Conservation (phyloP, 305 asterid genomes). For the Solanum chacoense region DNA sequence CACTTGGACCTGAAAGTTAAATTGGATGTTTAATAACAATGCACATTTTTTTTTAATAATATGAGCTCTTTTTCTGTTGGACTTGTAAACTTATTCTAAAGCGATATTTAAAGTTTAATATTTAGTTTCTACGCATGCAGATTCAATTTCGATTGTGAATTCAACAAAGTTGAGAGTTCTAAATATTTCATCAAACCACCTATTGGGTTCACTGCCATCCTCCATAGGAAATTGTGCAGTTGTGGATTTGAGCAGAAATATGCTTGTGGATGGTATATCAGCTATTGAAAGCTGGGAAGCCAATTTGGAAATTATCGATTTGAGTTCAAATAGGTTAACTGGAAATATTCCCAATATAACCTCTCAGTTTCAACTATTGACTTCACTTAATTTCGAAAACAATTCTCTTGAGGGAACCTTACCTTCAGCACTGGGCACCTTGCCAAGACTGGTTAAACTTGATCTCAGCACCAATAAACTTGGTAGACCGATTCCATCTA, state of each 20-base stretch:
- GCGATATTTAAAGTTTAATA: neutral
- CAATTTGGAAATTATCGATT: conserved; percentile 55
- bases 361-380: conserved; percentile 41
- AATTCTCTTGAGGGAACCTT: conserved; percentile 59
- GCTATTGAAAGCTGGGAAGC: conserved; percentile 47
- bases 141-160: conserved; percentile 50
- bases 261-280: conserved; percentile 41
- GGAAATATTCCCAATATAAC: conserved; percentile 66
- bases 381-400: conserved; percentile 43
- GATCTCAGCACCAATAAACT: conserved; percentile 75
- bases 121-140: conserved; percentile 23
- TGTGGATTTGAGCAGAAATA: conserved; percentile 73
- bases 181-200: conserved; percentile 72
- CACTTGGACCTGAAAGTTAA: neutral
- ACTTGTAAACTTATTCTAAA: neutral
- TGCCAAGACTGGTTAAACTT: conserved; percentile 34
- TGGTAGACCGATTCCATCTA: conserved; percentile 53
- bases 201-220: conserved; percentile 60
- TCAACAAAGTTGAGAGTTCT: conserved; percentile 52
- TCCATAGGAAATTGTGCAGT: conserved; percentile 53
- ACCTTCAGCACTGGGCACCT: conserved; percentile 37
- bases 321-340: conserved; percentile 67
- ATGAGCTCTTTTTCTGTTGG: neutral
- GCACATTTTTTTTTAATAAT: neutral
- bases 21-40: neutral